Evolutionary conservation across 2,329 filamentous ascomycete genomes (phyloP).

Genomic region (Aspergillus carbonarius): DNA sequence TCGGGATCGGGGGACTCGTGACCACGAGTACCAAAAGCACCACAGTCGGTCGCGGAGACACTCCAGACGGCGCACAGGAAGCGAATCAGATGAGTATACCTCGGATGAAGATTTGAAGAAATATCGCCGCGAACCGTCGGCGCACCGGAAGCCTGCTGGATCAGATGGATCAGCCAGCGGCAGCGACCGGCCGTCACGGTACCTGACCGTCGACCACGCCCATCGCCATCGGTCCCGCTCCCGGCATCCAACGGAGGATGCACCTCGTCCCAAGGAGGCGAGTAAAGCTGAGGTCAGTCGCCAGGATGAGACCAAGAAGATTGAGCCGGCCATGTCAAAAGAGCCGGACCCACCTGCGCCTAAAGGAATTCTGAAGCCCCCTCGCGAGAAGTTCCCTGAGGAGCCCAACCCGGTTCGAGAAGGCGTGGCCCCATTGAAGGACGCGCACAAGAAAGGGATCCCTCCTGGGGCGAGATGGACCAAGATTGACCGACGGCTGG

Average conservation of each 20-base stretch:
- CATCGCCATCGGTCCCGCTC: constrained; percentile 26
- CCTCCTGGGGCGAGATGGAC: constrained; percentile 84
- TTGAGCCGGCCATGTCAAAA: constrained; percentile 31
- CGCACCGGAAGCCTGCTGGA: constrained; percentile 24
- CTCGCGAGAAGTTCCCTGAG: constrained; percentile 81
- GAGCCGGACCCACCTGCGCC: constrained; percentile 63
- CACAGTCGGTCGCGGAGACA: constrained; percentile 26
- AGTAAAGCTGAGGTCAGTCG: constrained; percentile 21
- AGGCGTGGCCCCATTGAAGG: constrained; percentile 90
- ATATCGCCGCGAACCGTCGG: constrained; percentile 30
- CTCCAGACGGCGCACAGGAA: constrained; percentile 24
- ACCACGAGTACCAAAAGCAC: constrained; percentile 15
- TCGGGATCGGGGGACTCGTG: constrained; percentile 19
- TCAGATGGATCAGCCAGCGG: constrained; percentile 28
- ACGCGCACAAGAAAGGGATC: constrained; percentile 71
- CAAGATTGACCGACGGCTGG: constrained; percentile 82
- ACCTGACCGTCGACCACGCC: constrained; percentile 22
- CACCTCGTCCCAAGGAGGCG: constrained; percentile 12
- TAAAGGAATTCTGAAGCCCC: constrained; percentile 82
- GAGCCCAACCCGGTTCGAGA: constrained; percentile 80
- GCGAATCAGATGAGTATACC: constrained; percentile 28
- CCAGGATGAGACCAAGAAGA: constrained; percentile 27
- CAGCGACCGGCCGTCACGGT: constrained; percentile 18
- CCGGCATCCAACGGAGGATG: constrained; percentile 21
- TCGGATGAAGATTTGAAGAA: constrained; percentile 37